These are phyloP conservation scores for Pseudoturritis turrita DNA, from an alignment of 345 rosid species.

Conservation along the genomic window DNA sequence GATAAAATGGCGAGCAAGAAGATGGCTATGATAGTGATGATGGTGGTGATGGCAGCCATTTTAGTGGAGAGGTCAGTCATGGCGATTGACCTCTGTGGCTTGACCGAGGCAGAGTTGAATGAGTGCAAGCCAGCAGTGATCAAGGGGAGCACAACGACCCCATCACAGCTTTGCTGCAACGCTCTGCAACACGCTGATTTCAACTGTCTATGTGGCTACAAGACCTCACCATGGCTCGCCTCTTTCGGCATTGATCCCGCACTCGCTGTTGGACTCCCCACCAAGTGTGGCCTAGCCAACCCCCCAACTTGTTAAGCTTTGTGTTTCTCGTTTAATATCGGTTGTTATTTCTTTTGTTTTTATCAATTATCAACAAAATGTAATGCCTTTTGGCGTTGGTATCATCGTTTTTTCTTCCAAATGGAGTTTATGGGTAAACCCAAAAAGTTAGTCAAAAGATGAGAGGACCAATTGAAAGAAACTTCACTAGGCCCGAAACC, in stretches of 20 bases:
- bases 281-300: not conserved
- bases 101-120: slow-evolving; percentile 38
- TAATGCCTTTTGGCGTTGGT: not conserved
- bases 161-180: slow-evolving; percentile 49
- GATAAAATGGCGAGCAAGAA: slow-evolving; percentile 20
- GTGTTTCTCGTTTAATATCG: not conserved
- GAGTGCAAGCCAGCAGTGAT: slow-evolving; percentile 68
- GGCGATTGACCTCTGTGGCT: slow-evolving; percentile 44
- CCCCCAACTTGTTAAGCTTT: slow-evolving; percentile 15
- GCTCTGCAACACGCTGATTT: slow-evolving; percentile 50
- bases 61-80: slow-evolving; percentile 8
- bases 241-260: slow-evolving; percentile 62
- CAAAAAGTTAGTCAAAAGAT: not conserved
- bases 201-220: slow-evolving; percentile 60
- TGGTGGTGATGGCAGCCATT: not conserved
- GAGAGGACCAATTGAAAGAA: not conserved
- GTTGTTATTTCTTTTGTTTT: not conserved
- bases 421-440: not conserved
- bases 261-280: slow-evolving; percentile 55
- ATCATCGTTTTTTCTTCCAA: not conserved
- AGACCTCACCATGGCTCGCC: slow-evolving; percentile 43
- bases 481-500: slow-evolving; percentile 1
- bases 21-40: not conserved
- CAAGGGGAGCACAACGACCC: slow-evolving; percentile 43
- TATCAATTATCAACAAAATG: not conserved